Evolutionary conservation across 108 stramenopile species (phyloP).

Genomic region (Nitzschia palea): DNA sequence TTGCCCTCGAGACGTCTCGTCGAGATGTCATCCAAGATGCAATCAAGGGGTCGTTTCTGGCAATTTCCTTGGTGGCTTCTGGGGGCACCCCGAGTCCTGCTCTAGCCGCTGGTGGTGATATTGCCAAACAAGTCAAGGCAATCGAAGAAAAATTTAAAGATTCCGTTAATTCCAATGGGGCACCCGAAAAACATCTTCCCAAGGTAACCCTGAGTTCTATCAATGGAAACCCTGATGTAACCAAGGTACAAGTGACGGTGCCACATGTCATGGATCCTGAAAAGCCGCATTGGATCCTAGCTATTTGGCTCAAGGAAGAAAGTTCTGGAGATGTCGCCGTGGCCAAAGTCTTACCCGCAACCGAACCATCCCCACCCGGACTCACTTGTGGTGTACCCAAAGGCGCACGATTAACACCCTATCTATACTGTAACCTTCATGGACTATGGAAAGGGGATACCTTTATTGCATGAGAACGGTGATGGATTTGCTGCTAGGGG

Average conservation of each 20-base stretch:
- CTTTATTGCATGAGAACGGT: not conserved
- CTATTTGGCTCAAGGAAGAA: constrained; percentile 26
- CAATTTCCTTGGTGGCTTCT: not conserved
- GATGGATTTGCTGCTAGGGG: too few species aligned
- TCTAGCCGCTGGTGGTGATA: not conserved
- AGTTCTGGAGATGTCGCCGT: not conserved
- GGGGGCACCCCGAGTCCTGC: not conserved
- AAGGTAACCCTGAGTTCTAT: not conserved
- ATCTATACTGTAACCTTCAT: not conserved
- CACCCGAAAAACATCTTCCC: constrained; percentile 24
- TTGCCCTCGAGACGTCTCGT: not conserved
- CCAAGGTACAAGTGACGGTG: constrained; percentile 4
- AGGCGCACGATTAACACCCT: not conserved
- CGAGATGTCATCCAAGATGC: not conserved
- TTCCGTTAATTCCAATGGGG: constrained; percentile 21
- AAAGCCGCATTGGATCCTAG: constrained; percentile 26
- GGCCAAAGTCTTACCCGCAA: constrained; percentile 11
- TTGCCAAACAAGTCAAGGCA: not conserved
- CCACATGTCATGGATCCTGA: constrained; percentile 31
- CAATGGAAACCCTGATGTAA: not conserved
- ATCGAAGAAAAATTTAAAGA: not conserved
- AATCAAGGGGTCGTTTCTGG: not conserved
- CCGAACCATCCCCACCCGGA: constrained; percentile 11
- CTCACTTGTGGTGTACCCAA: not conserved
- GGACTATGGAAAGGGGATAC: constrained; percentile 2